A percentile compares a stretch with the other conserved stretches of the same genome.
Evolutionary conservation across 2,329 filamentous ascomycete genomes (phyloP).

Genomic region (Cordyceps cateniannulata): DNA sequence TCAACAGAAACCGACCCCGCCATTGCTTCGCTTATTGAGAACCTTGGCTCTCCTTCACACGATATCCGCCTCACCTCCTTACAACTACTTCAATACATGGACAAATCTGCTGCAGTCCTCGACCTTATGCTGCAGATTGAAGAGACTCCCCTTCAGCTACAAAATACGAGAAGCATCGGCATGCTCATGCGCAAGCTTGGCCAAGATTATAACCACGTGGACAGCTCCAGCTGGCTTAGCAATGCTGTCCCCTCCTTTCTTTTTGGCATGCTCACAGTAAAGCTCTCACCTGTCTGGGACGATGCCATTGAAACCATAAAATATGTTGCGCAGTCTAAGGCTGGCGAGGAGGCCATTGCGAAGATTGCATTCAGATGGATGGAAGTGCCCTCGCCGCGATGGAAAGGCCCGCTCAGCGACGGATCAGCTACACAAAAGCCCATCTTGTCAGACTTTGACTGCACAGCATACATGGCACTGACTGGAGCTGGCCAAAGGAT

Average conservation of each 20-base stretch:
- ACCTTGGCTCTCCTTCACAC: slow-evolving; percentile 70
- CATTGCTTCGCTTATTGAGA: slow-evolving; percentile 59
- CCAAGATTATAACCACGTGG: slow-evolving; percentile 52
- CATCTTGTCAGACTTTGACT: slow-evolving; percentile 71
- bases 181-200: slow-evolving; percentile 81
- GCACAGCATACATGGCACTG: slow-evolving; percentile 63
- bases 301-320: slow-evolving; percentile 72
- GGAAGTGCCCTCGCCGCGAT: slow-evolving; percentile 47
- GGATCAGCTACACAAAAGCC: slow-evolving; percentile 27
- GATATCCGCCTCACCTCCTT: slow-evolving; percentile 67
- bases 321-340: slow-evolving; percentile 61
- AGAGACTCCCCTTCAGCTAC: slow-evolving; percentile 63
- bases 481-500: slow-evolving; percentile 44
- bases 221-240: slow-evolving; percentile 57
- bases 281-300: slow-evolving; percentile 80
- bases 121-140: slow-evolving; percentile 70
- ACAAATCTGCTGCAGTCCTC: slow-evolving; percentile 22
- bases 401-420: slow-evolving; percentile 37
- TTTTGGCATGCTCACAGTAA: slow-evolving; percentile 84
- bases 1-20: slow-evolving; percentile 52
- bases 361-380: slow-evolving; percentile 76
- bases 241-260: slow-evolving; percentile 73
- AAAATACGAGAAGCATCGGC: slow-evolving; percentile 68
- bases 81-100: slow-evolving; percentile 60
- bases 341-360: slow-evolving; percentile 67